These are phyloP conservation scores for Metarhizium album DNA, from an alignment of 2,329 filamentous ascomycete species.

Conservation along the genomic window DNA sequence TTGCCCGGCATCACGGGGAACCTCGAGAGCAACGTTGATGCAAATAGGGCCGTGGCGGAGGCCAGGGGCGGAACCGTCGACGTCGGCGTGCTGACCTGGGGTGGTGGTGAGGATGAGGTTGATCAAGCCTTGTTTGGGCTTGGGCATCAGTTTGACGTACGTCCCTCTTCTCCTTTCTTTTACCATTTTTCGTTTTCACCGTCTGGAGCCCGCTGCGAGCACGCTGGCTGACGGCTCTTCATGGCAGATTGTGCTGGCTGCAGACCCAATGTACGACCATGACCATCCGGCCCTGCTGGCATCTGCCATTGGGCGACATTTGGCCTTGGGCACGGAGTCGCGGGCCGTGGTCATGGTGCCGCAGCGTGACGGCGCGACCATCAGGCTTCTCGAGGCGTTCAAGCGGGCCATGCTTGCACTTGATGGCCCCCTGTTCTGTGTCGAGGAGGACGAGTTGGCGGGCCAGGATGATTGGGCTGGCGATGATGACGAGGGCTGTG, in stretches of 20 bases:
- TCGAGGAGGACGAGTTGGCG: conserved; percentile 51
- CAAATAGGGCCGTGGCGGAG: conserved; percentile 49
- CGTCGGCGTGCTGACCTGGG: conserved; percentile 67
- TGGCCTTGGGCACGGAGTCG: conserved; percentile 45
- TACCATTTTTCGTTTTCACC: too few relatives aligned
- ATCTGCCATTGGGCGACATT: conserved; percentile 56
- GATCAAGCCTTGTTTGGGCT: conserved; percentile 34
- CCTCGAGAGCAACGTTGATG: conserved; percentile 58
- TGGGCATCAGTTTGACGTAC: conserved; percentile 41
- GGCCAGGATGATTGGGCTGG: conserved; percentile 66
- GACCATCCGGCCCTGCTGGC: conserved; percentile 68
- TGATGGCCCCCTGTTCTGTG: conserved; percentile 33
- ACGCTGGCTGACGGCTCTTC: background rate
- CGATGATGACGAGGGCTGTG: conserved; percentile 33
- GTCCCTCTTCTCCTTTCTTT: too few relatives aligned
- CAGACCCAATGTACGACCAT: conserved; percentile 80
- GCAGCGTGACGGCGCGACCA: conserved; percentile 57
- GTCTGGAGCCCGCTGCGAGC: too few relatives aligned
- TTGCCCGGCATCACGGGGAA: conserved; percentile 77
- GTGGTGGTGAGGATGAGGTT: conserved; percentile 33
- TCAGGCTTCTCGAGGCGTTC: conserved; percentile 52
- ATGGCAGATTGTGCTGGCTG: conserved; percentile 64
- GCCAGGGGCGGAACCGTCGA: conserved; percentile 44
- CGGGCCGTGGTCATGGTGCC: conserved; percentile 74
- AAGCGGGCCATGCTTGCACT: conserved; percentile 46